Percentiles rank a stretch among this genome's conserved stretches.
These are phyloP conservation scores for Aspergillus pseudonomiae DNA, from an alignment of 2,329 filamentous ascomycete species.

Conservation along the genomic window DNA sequence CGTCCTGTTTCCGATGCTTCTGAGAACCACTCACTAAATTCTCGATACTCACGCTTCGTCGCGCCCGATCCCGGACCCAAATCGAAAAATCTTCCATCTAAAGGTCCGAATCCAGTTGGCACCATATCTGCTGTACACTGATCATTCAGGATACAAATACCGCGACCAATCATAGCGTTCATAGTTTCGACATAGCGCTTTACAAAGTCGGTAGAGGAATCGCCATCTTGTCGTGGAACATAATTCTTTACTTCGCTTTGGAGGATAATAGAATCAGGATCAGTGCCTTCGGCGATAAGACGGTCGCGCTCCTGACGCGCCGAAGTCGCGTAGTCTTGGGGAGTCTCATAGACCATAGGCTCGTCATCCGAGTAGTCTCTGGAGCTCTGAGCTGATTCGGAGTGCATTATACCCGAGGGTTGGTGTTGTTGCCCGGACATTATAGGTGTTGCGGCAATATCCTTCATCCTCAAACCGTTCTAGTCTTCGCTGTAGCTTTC, in stretches of 20 bases:
- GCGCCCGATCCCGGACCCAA: background rate
- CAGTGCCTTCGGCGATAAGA: background rate
- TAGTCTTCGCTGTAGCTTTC: no score
- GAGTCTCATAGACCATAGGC: background rate
- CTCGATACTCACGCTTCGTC: background rate
- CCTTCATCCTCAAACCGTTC: background rate
- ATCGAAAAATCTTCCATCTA: background rate
- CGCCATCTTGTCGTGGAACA: background rate
- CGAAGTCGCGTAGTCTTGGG: background rate
- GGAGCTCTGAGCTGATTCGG: background rate
- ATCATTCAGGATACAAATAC: background rate
- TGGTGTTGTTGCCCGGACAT: background rate
- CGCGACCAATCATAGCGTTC: background rate
- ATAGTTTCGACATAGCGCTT: background rate
- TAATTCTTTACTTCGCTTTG: background rate
- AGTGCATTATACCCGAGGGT: fast-evolving
- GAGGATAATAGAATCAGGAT: background rate
- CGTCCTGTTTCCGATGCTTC: background rate
- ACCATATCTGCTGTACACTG: background rate
- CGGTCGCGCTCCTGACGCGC: background rate
- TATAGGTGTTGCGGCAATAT: background rate
- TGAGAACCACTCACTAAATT: background rate
- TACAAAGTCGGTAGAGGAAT: background rate
- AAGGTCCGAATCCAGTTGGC: background rate
- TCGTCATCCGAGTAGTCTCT: background rate